phyloP scores from a whole-genome alignment of 768 basidiomycete species.

The Termitomyces sp. region DNA sequence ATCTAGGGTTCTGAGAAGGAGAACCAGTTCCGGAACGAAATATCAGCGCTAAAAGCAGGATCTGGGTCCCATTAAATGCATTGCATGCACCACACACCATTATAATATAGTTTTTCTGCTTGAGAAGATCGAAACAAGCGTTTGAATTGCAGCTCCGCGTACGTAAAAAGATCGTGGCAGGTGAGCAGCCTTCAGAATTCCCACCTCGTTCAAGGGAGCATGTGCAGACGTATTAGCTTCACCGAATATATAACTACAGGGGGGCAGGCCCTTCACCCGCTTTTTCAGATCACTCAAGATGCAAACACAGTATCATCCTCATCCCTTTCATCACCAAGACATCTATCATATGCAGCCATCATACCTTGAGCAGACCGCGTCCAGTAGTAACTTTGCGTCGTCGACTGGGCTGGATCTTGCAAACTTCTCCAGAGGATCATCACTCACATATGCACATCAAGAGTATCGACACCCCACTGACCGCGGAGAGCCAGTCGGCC shows the following conservation, averaged over 20 bases:
- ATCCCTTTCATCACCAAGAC: conserved; percentile 21
- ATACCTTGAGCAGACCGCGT: conserved; percentile 16
- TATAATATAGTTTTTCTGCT: conserved; percentile 11
- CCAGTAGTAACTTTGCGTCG: conserved; percentile 24
- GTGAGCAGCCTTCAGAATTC: conserved; percentile 38
- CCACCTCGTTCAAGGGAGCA: conserved; percentile 35
- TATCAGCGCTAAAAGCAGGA: conserved; percentile 11
- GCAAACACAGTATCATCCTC: conserved; percentile 30
- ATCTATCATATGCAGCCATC: conserved; percentile 19
- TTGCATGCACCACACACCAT: conserved; percentile 1
- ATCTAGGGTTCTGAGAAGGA: conserved; percentile 15
- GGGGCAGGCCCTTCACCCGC: conserved; percentile 25
- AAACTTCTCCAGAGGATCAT: conserved; percentile 50
- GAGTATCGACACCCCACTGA: conserved; percentile 35
- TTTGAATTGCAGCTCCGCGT: conserved; percentile 36
- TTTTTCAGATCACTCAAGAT: conserved; percentile 27
- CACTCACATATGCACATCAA: conserved; percentile 37
- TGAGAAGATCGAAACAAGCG: conserved; percentile 26
- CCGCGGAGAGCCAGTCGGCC: conserved; percentile 29
- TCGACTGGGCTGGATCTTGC: conserved; percentile 27
- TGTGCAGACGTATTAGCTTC: conserved; percentile 33
- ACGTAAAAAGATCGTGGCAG: conserved; percentile 42
- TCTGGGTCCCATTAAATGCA: conserved; percentile 7
- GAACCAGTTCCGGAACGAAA: conserved; percentile 10
- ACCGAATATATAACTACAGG: conserved; percentile 40